Percentiles rank a stretch among this genome's conserved stretches.
Evolutionary conservation across 306 rosid genomes (phyloP).

Genomic region (Gastrolobium villosum): DNA sequence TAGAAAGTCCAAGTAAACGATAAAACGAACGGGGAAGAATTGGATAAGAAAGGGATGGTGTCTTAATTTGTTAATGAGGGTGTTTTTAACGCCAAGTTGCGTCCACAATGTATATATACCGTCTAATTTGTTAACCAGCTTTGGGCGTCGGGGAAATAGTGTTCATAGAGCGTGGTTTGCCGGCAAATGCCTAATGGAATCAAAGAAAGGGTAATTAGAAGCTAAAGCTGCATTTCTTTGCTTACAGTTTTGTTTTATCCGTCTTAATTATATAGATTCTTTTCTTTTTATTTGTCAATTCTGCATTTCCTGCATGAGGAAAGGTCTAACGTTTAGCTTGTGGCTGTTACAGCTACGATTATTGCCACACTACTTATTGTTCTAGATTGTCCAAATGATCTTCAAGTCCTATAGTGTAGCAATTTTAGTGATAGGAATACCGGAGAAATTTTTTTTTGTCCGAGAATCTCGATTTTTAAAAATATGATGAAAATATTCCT

Average conservation of each 20-base stretch:
- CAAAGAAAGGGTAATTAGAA: background rate
- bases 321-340: background rate
- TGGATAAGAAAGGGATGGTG: conserved; percentile 26
- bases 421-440: too few relatives aligned
- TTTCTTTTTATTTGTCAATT: conserved; percentile 9
- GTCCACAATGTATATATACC: conserved; percentile 42
- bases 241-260: conserved; percentile 14
- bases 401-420: background rate
- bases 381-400: background rate
- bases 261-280: conserved; percentile 3
- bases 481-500: too few relatives aligned
- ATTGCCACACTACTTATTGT: background rate
- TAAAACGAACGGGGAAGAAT: background rate
- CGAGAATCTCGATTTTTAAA: too few relatives aligned
- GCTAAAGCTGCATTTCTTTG: conserved; percentile 2
- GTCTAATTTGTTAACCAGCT: conserved; percentile 42
- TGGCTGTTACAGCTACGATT: background rate
- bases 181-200: background rate
- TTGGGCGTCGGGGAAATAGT: conserved; percentile 23
- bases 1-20: conserved; percentile 67
- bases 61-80: background rate
- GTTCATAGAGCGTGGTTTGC: conserved; percentile 29
- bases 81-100: background rate
- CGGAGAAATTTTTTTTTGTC: too few relatives aligned
- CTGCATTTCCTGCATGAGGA: background rate